Conservation (phyloP, 1,139 yeast genomes). For the Suhomyces coccinellae region DNA sequence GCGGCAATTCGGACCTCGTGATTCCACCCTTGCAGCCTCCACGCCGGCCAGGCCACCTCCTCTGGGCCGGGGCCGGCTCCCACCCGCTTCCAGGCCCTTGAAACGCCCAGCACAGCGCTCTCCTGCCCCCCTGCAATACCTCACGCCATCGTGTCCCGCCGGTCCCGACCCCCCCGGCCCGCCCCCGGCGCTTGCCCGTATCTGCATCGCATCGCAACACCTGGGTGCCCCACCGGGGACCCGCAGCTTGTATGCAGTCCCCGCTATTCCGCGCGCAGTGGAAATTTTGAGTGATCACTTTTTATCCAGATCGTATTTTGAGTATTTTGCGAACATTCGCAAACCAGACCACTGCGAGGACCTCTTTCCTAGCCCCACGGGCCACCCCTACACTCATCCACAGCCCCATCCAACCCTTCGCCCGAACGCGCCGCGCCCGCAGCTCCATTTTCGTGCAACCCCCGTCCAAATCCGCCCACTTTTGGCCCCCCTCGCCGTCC, state of each 20-base stretch:
- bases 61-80: no score
- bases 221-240: slow-evolving; percentile 1
- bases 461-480: background rate
- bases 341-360: background rate
- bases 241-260: slow-evolving; percentile 6
- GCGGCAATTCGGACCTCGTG: slow-evolving; percentile 1
- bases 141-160: background rate
- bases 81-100: no score
- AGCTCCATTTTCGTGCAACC: background rate
- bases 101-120: no score
- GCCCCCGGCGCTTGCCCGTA: background rate
- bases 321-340: slow-evolving; percentile 2
- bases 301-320: slow-evolving; percentile 3
- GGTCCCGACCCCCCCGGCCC: background rate
- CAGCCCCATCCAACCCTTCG: background rate
- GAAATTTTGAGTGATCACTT: slow-evolving; percentile 14
- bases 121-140: background rate
- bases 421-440: background rate
- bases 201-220: background rate
- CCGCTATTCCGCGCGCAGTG: slow-evolving; percentile 4
- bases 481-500: background rate
- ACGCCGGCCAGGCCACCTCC: no score
- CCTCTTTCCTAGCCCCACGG: background rate
- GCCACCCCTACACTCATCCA: background rate
- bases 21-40: background rate